Conservation (phyloP, 106 monocot species). For the Dioscorea alata region DNA sequence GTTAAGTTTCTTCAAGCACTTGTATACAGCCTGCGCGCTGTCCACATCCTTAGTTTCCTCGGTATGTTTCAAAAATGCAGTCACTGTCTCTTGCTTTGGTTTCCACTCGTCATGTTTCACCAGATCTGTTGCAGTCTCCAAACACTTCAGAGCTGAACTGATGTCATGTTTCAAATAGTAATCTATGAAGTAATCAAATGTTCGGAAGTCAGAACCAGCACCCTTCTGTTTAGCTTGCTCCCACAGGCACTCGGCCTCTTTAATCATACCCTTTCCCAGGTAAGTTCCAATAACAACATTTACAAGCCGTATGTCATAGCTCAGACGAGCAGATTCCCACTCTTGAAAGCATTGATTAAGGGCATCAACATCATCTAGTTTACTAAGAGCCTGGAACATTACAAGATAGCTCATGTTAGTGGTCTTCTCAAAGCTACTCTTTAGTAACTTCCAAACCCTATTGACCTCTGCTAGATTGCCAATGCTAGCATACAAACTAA, state of each 20-base stretch:
- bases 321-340: conserved; percentile 27
- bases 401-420: conserved; percentile 48
- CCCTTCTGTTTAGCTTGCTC: conserved; percentile 27
- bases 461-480: conserved; percentile 47
- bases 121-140: conserved; percentile 7
- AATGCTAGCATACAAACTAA: conserved; percentile 46
- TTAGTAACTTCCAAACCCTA: conserved; percentile 54
- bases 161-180: conserved; percentile 37
- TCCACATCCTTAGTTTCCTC: conserved; percentile 41
- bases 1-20: conserved; percentile 32
- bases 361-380: conserved; percentile 38
- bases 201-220: conserved; percentile 15
- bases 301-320: conserved; percentile 38
- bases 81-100: conserved; percentile 13
- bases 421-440: conserved; percentile 24
- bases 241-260: conserved; percentile 32
- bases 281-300: conserved; percentile 48
- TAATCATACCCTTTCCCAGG: conserved; percentile 37
- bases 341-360: conserved; percentile 41
- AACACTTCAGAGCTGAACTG: conserved; percentile 32
- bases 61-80: conserved; percentile 32
- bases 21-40: conserved; percentile 30
- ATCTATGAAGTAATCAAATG: conserved; percentile 36
- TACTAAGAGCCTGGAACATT: conserved; percentile 39
- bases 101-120: conserved; percentile 21